Conservation (phyloP, 352 stramenopile genomes). For the Pythium utonaiense region DNA sequence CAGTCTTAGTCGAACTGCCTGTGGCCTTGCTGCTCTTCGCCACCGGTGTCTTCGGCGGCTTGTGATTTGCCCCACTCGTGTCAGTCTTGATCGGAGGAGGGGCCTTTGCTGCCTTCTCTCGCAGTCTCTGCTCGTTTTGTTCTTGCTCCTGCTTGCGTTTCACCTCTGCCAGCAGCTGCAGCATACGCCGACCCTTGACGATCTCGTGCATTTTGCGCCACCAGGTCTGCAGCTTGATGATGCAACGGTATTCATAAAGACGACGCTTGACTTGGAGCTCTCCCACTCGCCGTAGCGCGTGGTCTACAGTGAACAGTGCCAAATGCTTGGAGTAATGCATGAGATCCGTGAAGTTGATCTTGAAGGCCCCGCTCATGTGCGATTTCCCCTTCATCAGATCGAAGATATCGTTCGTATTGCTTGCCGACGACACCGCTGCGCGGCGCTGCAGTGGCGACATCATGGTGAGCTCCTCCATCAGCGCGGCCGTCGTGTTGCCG, state of each 20-base stretch:
- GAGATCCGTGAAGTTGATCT: constrained; percentile 54
- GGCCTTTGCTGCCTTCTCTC: constrained; percentile 8
- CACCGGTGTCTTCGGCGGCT: background rate
- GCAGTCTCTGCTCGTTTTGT: constrained; percentile 25
- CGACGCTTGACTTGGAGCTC: constrained; percentile 49
- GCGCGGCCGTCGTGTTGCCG: constrained; percentile 47
- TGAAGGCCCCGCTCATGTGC: constrained; percentile 7
- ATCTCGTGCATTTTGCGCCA: constrained; percentile 49
- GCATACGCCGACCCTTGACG: constrained; percentile 39
- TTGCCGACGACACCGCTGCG: background rate
- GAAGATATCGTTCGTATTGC: constrained; percentile 33
- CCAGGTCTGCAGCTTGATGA: constrained; percentile 57
- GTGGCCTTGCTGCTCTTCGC: background rate
- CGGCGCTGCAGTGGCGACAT: constrained; percentile 10
- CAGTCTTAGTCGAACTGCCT: background rate
- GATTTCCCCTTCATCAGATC: constrained; percentile 30
- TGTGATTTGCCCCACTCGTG: background rate
- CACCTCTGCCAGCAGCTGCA: constrained; percentile 41
- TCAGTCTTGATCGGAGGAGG: constrained; percentile 2
- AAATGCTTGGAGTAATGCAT: constrained; percentile 70
- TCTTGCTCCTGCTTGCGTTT: constrained; percentile 44
- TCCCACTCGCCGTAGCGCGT: constrained; percentile 54
- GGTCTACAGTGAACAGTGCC: constrained; percentile 59
- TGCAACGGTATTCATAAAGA: constrained; percentile 43
- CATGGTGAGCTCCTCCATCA: constrained; percentile 47